Base-by-base conservation (phyloP, 1,139 yeast genomes). In the Taiozyma sp. region DNA sequence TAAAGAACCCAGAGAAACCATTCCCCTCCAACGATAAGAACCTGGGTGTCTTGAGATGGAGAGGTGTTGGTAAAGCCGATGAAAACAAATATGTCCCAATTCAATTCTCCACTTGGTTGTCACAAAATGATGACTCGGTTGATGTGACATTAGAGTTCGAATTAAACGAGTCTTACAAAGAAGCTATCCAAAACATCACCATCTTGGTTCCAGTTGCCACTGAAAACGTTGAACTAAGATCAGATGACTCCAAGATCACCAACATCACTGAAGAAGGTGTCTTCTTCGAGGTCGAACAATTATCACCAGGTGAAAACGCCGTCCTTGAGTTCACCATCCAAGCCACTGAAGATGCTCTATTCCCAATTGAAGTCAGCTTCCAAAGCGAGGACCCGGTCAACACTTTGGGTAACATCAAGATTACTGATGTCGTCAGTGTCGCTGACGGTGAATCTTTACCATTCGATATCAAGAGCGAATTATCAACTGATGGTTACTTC, bases 11-110 rank as follows among this genome's bases (percentile, higher is more conserved):
- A 50, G 66, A 79, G 43, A 88, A 89, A 63, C 80, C 90, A 30
- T 91, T 93, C 79, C 98, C 98, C 44, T 76, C 90, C 9, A 89
- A 91, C 68, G 96, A 90, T 68, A 93, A 88, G 65, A 85, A 89
- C 51, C 75, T 90, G 57, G 96, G 95, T 51, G 96, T 93, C 42
- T 77, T 93, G 64, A 85, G 97, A 75, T 93, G 98, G 97, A 80
- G 88, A 69, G 80, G 80, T 37, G 76, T 75, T 42, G 86, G 85
- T 42, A 77, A 79, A 56, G 75, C 74, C 35, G 91, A 83, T 56
- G 73, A 79, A 30, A 69, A 69, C 50, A 68, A 74, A 43, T 72
- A 79, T 51, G 77, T 88, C 49, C 98, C 98, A 41, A 67, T 93
- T 49, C 74, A 80, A 46, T 75, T 93, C 58, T 85, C 95, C 42